Conservation (phyloP, 257 asterid species). For the Fraxinus quadrangulata region DNA sequence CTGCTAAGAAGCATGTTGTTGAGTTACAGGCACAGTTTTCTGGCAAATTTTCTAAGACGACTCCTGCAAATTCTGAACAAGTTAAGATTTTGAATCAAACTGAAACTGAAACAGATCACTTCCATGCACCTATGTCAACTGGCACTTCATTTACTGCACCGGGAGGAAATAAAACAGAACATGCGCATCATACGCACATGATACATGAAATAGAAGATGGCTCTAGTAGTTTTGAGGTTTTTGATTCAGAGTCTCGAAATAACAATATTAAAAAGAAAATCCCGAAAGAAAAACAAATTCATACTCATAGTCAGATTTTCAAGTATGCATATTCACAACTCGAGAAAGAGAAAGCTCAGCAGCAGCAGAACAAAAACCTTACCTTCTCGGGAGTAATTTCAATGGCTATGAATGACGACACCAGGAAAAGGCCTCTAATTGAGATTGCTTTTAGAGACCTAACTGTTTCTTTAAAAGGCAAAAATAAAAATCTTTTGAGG, state of each 20-base stretch:
- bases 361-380: constrained; percentile 51
- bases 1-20: constrained; percentile 73
- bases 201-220: constrained; percentile 22
- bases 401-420: constrained; percentile 46
- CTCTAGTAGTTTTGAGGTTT: constrained; percentile 26
- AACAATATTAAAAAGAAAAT: constrained; percentile 32
- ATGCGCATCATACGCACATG: constrained; percentile 27
- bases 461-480: constrained; percentile 56
- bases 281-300: constrained; percentile 43
- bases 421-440: constrained; percentile 46
- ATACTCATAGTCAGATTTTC: constrained; percentile 61
- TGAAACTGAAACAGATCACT: constrained; percentile 29
- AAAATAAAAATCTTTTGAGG: constrained; percentile 47
- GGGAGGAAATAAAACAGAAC: constrained; percentile 27
- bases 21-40: constrained; percentile 72
- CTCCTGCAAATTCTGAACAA: constrained; percentile 38
- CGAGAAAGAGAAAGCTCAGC: constrained; percentile 61
- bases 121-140: constrained; percentile 12
- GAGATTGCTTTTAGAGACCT: constrained; percentile 57
- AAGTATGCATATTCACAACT: constrained; percentile 60
- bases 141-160: constrained; percentile 22
- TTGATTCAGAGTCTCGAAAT: constrained; percentile 25
- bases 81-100: constrained; percentile 35
- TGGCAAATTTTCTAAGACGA: constrained; percentile 62
- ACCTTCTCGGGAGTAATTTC: constrained; percentile 62